Evolutionary conservation across 1,284 basidiomycete genomes (phyloP).

Genomic region (Golubevia pallescens): DNA sequence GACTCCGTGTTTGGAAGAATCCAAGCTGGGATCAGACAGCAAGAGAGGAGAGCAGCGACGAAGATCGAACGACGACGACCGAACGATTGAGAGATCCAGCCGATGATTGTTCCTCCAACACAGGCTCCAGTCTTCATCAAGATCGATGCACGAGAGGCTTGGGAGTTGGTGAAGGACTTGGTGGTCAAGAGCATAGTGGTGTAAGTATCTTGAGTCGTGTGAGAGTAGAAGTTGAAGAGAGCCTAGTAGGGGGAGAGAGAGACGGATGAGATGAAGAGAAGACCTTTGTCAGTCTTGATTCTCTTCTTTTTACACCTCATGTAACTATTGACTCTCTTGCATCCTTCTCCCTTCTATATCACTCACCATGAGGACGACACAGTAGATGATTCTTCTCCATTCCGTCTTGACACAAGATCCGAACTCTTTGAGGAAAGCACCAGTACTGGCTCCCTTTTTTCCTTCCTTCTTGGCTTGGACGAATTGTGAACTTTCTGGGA

Average conservation of each 20-base stretch:
- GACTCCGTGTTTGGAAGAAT: constrained; percentile 28
- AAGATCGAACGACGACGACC: constrained; percentile 36
- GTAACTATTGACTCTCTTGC: too few species aligned
- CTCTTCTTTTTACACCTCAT: too few species aligned
- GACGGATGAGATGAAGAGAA: too few species aligned
- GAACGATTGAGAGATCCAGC: constrained; percentile 40
- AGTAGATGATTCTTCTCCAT: constrained; percentile 23
- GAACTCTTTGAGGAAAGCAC: constrained; percentile 23
- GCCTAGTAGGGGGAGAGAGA: constrained; percentile 1
- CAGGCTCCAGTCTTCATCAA: constrained; percentile 26
- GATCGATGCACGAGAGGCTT: constrained; percentile 32
- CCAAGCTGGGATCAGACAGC: constrained; percentile 41
- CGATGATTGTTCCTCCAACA: constrained; percentile 36
- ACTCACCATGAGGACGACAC: constrained; percentile 8
- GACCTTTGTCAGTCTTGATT: too few species aligned
- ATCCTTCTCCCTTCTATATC: neutral
- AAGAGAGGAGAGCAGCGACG: constrained; percentile 20
- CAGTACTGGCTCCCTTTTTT: constrained; percentile 22
- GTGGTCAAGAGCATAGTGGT: constrained; percentile 36
- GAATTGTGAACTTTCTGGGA: constrained; percentile 46
- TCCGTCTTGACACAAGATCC: constrained; percentile 18
- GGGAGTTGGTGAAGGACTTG: constrained; percentile 24
- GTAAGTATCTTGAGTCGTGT: constrained; percentile 27
- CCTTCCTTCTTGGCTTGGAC: constrained; percentile 23
- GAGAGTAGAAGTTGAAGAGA: constrained; percentile 31